A percentile compares a stretch with the other conserved stretches of the same genome.
Evolutionary conservation across 2,329 filamentous ascomycete genomes (phyloP).

Genomic region (Hymenoscyphus linearis): DNA sequence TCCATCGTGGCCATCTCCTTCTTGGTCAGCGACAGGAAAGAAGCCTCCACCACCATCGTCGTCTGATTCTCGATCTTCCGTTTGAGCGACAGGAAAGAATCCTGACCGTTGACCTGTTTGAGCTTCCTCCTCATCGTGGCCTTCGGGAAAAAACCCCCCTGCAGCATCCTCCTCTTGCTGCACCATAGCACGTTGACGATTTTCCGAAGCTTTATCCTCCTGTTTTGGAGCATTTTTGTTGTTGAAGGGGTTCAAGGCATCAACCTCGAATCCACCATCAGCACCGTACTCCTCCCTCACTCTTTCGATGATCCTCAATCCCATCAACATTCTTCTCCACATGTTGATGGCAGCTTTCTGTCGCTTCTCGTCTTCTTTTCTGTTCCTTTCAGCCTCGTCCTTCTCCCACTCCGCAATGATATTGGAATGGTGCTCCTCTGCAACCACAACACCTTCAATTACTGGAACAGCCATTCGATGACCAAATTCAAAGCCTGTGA

Average conservation of each 20-base stretch:
- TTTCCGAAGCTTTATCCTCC: slow-evolving; percentile 27
- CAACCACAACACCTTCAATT: slow-evolving; percentile 83
- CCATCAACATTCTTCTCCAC: slow-evolving; percentile 87
- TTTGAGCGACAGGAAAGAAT: slow-evolving; percentile 30
- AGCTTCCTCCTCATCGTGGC: slow-evolving; percentile 44
- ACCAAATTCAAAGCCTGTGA: slow-evolving; percentile 94
- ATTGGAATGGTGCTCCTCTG: slow-evolving; percentile 68
- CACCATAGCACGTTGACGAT: slow-evolving; percentile 26
- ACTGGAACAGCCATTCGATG: slow-evolving; percentile 90
- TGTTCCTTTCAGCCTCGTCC: slow-evolving; percentile 67
- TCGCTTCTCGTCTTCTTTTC: slow-evolving; percentile 80
- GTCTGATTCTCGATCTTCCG: slow-evolving; percentile 25
- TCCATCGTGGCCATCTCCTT: slow-evolving; percentile 17
- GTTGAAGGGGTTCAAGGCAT: slow-evolving; percentile 50
- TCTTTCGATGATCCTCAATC: slow-evolving; percentile 73
- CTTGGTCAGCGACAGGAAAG: slow-evolving; percentile 29
- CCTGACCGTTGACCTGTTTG: slow-evolving; percentile 14
- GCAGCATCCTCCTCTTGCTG: slow-evolving; percentile 47
- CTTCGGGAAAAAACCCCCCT: slow-evolving; percentile 57
- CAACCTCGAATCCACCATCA: slow-evolving; percentile 43
- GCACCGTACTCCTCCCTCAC: slow-evolving; percentile 73
- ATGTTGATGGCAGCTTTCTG: slow-evolving; percentile 65
- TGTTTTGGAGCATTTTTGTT: slow-evolving; percentile 35
- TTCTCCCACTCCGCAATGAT: slow-evolving; percentile 75
- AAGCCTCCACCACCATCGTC: slow-evolving; percentile 26